These are phyloP conservation scores for Spongispora temasekensis DNA, from an alignment of 1,284 basidiomycete genomes.

Conservation along the genomic window DNA sequence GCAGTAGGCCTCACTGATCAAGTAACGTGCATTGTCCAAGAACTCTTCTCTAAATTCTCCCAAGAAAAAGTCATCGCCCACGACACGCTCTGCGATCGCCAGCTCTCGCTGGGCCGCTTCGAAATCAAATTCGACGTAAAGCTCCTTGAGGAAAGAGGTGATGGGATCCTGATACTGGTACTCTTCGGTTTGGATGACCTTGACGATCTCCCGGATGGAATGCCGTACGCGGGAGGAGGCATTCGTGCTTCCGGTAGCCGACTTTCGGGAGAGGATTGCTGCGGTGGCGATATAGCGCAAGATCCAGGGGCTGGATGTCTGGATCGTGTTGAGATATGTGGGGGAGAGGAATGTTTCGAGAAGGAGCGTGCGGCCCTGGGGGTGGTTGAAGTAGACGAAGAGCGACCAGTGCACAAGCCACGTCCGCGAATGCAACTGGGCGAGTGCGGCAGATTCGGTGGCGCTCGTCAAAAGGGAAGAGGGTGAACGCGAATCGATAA, in stretches of 20 bases:
- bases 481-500: conserved; percentile 79
- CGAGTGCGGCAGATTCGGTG: conserved; percentile 63
- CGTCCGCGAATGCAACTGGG: conserved; percentile 90
- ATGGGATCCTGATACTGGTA: conserved; percentile 96
- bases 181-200: conserved; percentile 90
- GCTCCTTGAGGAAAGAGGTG: conserved; percentile 89
- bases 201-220: conserved; percentile 86
- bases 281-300: conserved; percentile 94
- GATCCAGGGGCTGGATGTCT: conserved; percentile 94
- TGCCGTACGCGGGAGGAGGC: conserved; percentile 77
- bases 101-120: conserved; percentile 87
- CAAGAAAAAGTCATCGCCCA: conserved; percentile 94
- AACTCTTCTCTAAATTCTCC: conserved; percentile 90
- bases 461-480: conserved; percentile 50
- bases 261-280: conserved; percentile 87
- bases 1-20: conserved; percentile 97
- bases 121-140: conserved; percentile 93
- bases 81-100: conserved; percentile 78
- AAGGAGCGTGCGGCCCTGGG: conserved; percentile 87
- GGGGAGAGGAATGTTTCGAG: conserved; percentile 96
- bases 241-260: conserved; percentile 48
- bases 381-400: conserved; percentile 98
- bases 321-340: conserved; percentile 97
- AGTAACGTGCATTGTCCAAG: conserved; percentile 92
- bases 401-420: conserved; percentile 99